Evolutionary conservation across 1,284 basidiomycete genomes (phyloP), one percentile per base, ranked within the genome.

Genomic region (Rhodotorula mucilaginosa): DNA sequence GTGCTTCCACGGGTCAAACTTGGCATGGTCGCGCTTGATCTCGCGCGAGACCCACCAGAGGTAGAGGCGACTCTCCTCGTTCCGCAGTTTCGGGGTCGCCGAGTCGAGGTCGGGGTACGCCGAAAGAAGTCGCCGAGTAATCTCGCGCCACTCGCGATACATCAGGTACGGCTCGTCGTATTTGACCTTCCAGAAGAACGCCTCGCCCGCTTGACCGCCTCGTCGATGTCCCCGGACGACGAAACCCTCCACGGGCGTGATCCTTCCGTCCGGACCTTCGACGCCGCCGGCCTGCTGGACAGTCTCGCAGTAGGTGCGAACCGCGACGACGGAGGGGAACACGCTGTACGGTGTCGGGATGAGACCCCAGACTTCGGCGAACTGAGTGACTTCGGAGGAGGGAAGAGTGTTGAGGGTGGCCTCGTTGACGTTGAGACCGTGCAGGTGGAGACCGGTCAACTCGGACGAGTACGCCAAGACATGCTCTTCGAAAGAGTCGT

Each of bases 131-230:
- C 81, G 83, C 79, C 93, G 90, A 12, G 97, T 98, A 63, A 96
- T 85, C 82, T 99, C 97, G 66, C 97, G 86, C 94, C 94, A 99
- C 80, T 97, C 92, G 63, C 97, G 89, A 82, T 98, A 98, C 88
- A 97, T 96, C 84, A 98, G 88, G 80, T 99, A 99, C 0, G 96
- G 96, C 80, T 99, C 93, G 81, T 98, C 94, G 81, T 97, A 99
- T 81, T 99, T 99, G 83, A 99, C 87, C 81, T 99, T 99, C 88
- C 97, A 99, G 85, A 99, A 98, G 85, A 98, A 97, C 0, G 92
- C 89, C 10, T 91, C 88, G 21, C 90, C 90, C 7, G 61, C 34
- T 5, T 63, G 63, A 49, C 75, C 76, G 26, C 68, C 69, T 21
- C 60, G 52, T 31, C 73, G 74, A 21, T 68, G 65, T 3, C 76